Evolutionary conservation across 257 asterid species (phyloP).

Genomic region (Petunia secreta): DNA sequence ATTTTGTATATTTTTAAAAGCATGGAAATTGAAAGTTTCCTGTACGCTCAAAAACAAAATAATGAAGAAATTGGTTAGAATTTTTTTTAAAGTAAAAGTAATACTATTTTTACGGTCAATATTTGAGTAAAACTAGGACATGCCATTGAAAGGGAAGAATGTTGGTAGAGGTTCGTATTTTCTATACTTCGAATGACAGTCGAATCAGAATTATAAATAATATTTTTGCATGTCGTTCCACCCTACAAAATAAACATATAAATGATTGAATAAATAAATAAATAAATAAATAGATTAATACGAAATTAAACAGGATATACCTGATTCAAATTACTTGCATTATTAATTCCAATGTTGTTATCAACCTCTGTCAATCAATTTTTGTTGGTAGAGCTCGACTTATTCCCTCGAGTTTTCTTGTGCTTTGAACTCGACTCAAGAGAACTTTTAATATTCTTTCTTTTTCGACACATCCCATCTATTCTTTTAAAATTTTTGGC

Average conservation of each 20-base stretch:
- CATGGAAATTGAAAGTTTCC: background rate
- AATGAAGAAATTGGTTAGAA: background rate
- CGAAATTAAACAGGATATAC: background rate
- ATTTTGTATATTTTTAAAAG: constrained; percentile 4
- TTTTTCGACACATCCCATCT: background rate
- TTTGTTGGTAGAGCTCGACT: background rate
- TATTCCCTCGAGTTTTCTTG: background rate
- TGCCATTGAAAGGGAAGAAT: background rate
- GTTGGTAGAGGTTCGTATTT: background rate
- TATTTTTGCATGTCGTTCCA: background rate
- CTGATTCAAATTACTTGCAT: too few species aligned
- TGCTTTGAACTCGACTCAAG: background rate
- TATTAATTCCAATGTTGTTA: too few species aligned
- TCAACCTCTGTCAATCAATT: too few species aligned
- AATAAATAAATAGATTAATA: too few species aligned
- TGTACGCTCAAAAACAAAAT: background rate
- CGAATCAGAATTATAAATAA: background rate
- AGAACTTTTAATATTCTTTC: background rate
- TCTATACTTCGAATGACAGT: background rate
- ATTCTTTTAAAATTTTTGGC: background rate
- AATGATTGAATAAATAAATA: background rate
- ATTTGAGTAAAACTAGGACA: background rate
- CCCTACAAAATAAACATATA: background rate
- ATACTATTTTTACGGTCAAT: background rate
- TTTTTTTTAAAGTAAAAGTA: background rate